Evolutionary conservation across 495 filamentous ascomycete genomes (phyloP).

Genomic region (Cryomyces minteri): DNA sequence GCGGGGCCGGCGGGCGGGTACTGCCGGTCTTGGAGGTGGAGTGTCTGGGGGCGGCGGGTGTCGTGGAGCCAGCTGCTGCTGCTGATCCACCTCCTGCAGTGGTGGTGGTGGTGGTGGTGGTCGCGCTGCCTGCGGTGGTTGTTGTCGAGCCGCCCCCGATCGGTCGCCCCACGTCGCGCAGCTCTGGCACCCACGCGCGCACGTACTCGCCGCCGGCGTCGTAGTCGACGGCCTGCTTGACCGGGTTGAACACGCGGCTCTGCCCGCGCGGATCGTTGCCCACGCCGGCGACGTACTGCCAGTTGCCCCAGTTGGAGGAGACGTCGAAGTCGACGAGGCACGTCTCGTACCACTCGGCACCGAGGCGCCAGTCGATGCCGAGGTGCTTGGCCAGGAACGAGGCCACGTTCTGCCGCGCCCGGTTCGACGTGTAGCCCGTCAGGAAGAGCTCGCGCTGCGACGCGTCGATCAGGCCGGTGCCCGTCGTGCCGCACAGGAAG

Average conservation of each 20-base stretch:
- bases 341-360: conserved; percentile 62
- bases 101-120: too few species aligned
- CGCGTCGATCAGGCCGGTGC: conserved; percentile 53
- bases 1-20: too few species aligned
- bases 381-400: conserved; percentile 53
- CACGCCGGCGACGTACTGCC: conserved; percentile 57
- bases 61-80: too few species aligned
- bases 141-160: background rate
- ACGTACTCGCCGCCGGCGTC: conserved; percentile 47
- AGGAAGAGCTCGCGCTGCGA: conserved; percentile 46
- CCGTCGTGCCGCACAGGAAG: conserved; percentile 42
- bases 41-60: too few species aligned
- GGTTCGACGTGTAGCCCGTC: conserved; percentile 56
- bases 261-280: conserved; percentile 54
- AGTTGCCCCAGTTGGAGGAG: conserved; percentile 57
- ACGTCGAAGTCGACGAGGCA: conserved; percentile 54
- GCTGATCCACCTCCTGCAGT: too few species aligned
- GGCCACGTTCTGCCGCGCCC: conserved; percentile 52
- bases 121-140: too few species aligned
- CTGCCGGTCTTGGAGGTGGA: too few species aligned
- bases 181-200: conserved; percentile 44
- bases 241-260: conserved; percentile 49
- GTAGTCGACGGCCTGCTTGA: conserved; percentile 54
- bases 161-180: conserved; percentile 22
- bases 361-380: conserved; percentile 55